Conservation (phyloP, 768 basidiomycete species). For the Paxillus rubicundulus region DNA sequence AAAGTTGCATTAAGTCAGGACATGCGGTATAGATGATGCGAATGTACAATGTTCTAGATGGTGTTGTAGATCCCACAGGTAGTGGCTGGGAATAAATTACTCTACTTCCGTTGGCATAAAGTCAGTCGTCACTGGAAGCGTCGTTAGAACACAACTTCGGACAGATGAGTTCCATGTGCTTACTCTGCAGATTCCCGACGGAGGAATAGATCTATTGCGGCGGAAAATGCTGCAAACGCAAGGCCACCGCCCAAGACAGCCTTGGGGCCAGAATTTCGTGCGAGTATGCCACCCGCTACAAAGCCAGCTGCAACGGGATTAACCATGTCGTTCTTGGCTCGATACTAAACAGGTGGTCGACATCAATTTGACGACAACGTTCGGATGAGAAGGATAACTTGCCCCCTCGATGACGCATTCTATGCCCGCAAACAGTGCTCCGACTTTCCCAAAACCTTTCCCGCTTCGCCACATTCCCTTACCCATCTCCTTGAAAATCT, state of each 20-base stretch:
- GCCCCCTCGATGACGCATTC: slow-evolving; percentile 96
- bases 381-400: slow-evolving; percentile 35
- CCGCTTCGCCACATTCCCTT: slow-evolving; percentile 87
- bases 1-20: slow-evolving; percentile 10
- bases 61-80: slow-evolving; percentile 7
- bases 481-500: slow-evolving; percentile 93
- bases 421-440: slow-evolving; percentile 89
- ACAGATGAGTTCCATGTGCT: slow-evolving; percentile 25
- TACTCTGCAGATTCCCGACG: slow-evolving; percentile 80
- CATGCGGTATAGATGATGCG: slow-evolving; percentile 14
- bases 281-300: slow-evolving; percentile 83
- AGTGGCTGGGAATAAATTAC: slow-evolving; percentile 18
- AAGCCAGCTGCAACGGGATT: slow-evolving; percentile 90
- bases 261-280: slow-evolving; percentile 82
- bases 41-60: slow-evolving; percentile 17
- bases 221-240: slow-evolving; percentile 92
- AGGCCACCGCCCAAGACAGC: slow-evolving; percentile 85
- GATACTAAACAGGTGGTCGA: slow-evolving; percentile 58
- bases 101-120: not conserved
- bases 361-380: not conserved
- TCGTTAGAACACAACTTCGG: slow-evolving; percentile 8
- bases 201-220: slow-evolving; percentile 81
- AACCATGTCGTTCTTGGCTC: slow-evolving; percentile 92
- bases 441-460: slow-evolving; percentile 92
- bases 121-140: slow-evolving; percentile 40